Percentiles rank a stretch among this genome's conserved stretches.
These are phyloP conservation scores for Lentinula boryana DNA, from an alignment of 768 basidiomycete genomes.

Conservation along the genomic window DNA sequence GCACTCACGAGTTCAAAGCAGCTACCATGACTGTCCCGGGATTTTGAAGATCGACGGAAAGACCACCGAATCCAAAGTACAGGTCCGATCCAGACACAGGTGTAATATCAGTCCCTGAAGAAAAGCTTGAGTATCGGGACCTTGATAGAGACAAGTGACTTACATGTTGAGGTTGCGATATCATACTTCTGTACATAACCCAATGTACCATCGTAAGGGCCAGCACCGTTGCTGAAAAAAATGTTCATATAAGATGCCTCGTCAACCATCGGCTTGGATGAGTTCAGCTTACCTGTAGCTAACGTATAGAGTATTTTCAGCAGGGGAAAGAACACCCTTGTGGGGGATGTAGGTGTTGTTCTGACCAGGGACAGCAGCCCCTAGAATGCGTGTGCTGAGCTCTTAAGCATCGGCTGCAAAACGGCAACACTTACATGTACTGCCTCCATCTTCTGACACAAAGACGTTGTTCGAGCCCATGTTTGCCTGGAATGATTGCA, in stretches of 20 bases:
- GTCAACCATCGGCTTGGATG: no score
- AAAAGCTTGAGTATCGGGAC: not conserved
- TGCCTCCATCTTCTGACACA: slow-evolving; percentile 49
- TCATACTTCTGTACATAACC: slow-evolving; percentile 48
- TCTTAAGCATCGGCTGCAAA: not conserved
- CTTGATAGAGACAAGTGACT: slow-evolving; percentile 7
- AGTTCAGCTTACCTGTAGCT: slow-evolving; percentile 30
- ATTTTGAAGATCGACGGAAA: slow-evolving; percentile 52
- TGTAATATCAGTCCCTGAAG: slow-evolving; percentile 52
- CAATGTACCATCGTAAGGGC: slow-evolving; percentile 54
- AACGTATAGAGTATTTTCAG: slow-evolving; percentile 52
- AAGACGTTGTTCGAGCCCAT: slow-evolving; percentile 49
- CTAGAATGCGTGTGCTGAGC: slow-evolving; percentile 18
- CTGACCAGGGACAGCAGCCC: slow-evolving; percentile 53
- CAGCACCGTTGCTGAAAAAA: slow-evolving; percentile 42
- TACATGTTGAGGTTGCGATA: slow-evolving; percentile 44
- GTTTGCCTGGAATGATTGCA: slow-evolving; percentile 25
- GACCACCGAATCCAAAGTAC: slow-evolving; percentile 58
- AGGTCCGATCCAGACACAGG: slow-evolving; percentile 54
- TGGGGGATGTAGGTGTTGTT: slow-evolving; percentile 56
- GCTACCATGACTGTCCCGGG: slow-evolving; percentile 67
- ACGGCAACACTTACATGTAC: slow-evolving; percentile 39
- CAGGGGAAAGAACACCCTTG: slow-evolving; percentile 58
- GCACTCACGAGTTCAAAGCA: slow-evolving; percentile 44
- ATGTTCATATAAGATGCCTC: not conserved